Evolutionary conservation across 495 filamentous ascomycete species (phyloP), one percentile per base, ranked within the genome.

Genomic region (Penicillium mononematosum): DNA sequence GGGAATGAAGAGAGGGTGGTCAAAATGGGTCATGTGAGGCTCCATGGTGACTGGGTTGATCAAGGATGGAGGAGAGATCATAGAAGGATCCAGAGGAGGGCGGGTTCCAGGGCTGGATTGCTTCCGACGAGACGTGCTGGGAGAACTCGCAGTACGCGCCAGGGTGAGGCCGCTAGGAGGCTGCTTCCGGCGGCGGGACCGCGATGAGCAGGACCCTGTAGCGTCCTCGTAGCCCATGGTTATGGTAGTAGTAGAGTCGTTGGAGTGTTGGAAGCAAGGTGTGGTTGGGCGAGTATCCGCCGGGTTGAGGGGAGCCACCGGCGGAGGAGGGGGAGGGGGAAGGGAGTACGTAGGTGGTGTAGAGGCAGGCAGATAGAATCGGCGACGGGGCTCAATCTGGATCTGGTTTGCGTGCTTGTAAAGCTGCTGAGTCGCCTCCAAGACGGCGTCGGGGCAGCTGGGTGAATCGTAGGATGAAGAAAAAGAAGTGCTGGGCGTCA

Each of bases 401-500:
- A 58, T 51, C 10, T 65, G 61, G 2, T 62, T 56, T 14, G 64
- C 60, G 59, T 69, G 69, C 2, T 69, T 56, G 19, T 71, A 67
- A 0, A 71, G 54, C 41, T 72, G 71, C 38, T 75, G 65, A 0
- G 69, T 69, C 7, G 69, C 66, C 39, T 67, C 64, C 14, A 71
- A 29, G 2, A 70, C 64, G 2, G 58, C 61, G 27, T 76, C 70
- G 4, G 70, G 70, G 38, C 71, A 74, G 2, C 66, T 46, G 10
- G 70, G 59, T 16, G 64, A 60, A 2, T 73, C 76, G 42, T 75
- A 72, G 17, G 69, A 65, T 0, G 75, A 78, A 36, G 76, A 77
- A 59, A 79, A 77, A 1, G 76, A 79, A 56, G 70, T 78, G 63
- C 75, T 79, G 0, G 76, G 76, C 0, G 73, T 79, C 50, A 79